Evolutionary conservation across 208 protist genomes (phyloP).

Genomic region (Leishmania amazonensis): DNA sequence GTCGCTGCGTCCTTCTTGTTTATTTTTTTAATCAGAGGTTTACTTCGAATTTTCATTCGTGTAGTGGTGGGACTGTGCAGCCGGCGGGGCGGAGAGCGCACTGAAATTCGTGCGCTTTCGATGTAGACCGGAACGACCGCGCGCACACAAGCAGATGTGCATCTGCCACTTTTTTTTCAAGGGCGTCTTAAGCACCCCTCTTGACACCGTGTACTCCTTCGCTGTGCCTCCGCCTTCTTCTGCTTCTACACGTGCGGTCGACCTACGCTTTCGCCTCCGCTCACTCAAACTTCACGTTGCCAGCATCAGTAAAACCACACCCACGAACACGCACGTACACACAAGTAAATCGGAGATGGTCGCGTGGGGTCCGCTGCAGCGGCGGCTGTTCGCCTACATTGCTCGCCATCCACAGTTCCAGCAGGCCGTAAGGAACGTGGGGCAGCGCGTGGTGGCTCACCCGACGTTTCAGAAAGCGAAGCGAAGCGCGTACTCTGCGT

Average conservation of each 20-base stretch:
- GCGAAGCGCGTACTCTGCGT: constrained; percentile 13
- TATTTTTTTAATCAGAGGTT: background rate
- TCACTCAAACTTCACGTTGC: background rate
- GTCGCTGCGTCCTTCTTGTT: background rate
- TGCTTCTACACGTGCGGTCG: background rate
- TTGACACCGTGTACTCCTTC: constrained; percentile 6
- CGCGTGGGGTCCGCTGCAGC: constrained; percentile 39
- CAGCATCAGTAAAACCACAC: background rate
- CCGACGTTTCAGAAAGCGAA: constrained; percentile 31
- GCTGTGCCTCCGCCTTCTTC: background rate
- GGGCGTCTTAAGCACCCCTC: too few relatives aligned
- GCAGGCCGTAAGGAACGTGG: constrained; percentile 28
- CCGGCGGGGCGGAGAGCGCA: background rate
- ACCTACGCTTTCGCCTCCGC: background rate
- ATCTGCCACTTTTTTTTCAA: background rate
- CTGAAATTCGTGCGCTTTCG: background rate
- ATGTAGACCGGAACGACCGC: background rate
- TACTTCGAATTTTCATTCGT: background rate
- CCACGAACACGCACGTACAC: background rate
- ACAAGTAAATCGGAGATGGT: constrained; percentile 26
- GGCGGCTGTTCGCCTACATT: constrained; percentile 40
- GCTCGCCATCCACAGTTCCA: constrained; percentile 39
- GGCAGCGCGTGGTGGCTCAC: constrained; percentile 26
- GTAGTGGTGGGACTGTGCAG: background rate
- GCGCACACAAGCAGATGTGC: background rate